Evolutionary conservation across 345 rosid species (phyloP).

Genomic region (Orychophragmus violaceus): DNA sequence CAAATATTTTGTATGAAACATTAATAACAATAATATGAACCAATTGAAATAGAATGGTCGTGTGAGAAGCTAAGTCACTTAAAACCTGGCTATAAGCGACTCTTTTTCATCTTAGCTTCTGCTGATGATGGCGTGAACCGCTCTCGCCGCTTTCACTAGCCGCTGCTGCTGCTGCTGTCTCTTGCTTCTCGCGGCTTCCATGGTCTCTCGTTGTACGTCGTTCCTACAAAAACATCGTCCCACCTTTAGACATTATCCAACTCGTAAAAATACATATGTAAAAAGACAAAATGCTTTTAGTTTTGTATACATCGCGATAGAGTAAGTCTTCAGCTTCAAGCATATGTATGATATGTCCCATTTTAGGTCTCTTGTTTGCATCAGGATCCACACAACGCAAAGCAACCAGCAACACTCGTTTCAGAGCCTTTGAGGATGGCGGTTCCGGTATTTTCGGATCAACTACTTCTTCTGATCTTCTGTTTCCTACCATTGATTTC

Average conservation of each 20-base stretch:
- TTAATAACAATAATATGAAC: background rate
- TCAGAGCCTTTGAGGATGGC: constrained; percentile 65
- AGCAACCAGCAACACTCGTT: constrained; percentile 79
- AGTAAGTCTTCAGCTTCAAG: constrained; percentile 81
- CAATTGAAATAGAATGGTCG: background rate
- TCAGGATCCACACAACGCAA: constrained; percentile 84
- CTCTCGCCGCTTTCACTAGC: constrained; percentile 19
- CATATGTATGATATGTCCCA: constrained; percentile 91
- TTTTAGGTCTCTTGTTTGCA: constrained; percentile 66
- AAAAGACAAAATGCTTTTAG: too few relatives aligned
- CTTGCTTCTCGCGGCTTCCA: background rate
- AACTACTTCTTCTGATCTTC: constrained; percentile 73
- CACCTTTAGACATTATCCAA: background rate
- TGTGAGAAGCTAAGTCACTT: background rate
- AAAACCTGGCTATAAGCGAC: background rate
- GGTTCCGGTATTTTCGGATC: constrained; percentile 81
- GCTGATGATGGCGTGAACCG: constrained; percentile 21
- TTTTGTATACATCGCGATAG: constrained; percentile 61
- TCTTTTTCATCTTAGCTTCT: background rate
- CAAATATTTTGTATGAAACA: background rate
- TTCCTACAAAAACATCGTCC: constrained; percentile 14
- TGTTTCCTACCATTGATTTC: constrained; percentile 68
- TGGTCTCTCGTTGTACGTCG: constrained; percentile 5
- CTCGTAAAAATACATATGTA: background rate
- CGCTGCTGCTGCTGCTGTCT: too few relatives aligned